Evolutionary conservation across 208 protist genomes (phyloP), one percentile per base, ranked within the genome.

Genomic region (Trypanosoma caninum): DNA sequence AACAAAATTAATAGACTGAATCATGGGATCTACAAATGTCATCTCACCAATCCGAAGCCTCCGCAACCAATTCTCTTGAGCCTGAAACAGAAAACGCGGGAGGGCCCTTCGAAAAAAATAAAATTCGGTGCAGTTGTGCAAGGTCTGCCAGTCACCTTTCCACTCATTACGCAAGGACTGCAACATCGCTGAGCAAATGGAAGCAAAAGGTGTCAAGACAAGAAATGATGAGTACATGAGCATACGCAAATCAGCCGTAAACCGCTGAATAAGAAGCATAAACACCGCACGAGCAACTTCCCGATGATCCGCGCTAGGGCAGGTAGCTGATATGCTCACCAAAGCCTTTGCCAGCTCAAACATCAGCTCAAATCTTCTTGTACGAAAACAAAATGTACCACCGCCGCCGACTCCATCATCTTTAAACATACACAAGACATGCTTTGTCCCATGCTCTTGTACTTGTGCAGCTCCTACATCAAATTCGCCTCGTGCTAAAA

Each of bases 11-110:
- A 93, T 33, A 14, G 67, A 66, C 3, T 72, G 80, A 14, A 93
- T 70, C 4, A 93, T 53, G n/a, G 80, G 81, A 28, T 93, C 82
- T 3, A 89, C n/a, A 72, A 93, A 93, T 8, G 64, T 65, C 8
- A 55, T 38, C 37, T 86, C 65, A 5, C 80, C 72, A 20, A 54
- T 42, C 4, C 44, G 31, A 6, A 89, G 35, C 7, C 78, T 68
- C 23, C 53, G 28, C 9, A 80, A 9, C 55, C 85, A 87, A 8
- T 69, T 59, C n/a, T 60, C 20, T 34, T 78, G 59, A 18, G 74
- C 70, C 18, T 71, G 42, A 23, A 71, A 45, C 2, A 89, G 51
- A 31, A 47, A 66, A 13, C 28, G 4, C 11, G 86, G 86, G 33
- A 87, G 50, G 11, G 41, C 70, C 2, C 27, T 44, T 35, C 33